Percentiles rank a stretch among this genome's conserved stretches.
These are phyloP conservation scores for Russula sp. DNA, from an alignment of 768 basidiomycete genomes.

Conservation along the genomic window DNA sequence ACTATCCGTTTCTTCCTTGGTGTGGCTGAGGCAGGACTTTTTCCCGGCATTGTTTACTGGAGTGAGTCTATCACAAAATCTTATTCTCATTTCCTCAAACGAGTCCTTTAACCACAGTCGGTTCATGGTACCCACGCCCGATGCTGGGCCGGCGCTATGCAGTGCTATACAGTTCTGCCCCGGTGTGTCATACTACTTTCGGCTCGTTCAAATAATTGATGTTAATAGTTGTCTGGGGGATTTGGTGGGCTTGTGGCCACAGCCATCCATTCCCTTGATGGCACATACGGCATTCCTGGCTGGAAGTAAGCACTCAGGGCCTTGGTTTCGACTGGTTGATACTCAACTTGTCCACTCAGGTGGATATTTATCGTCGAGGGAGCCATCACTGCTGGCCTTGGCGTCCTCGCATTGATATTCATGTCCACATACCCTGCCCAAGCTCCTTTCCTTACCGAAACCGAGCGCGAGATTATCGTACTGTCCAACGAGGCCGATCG, in stretches of 20 bases:
- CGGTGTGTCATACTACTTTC: not conserved
- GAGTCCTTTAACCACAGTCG: not conserved
- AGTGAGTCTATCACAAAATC: not conserved
- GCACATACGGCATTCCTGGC: not conserved
- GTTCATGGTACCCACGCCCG: not conserved
- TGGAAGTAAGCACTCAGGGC: not conserved
- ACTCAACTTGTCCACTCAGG: too few relatives aligned
- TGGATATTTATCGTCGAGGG: too few relatives aligned
- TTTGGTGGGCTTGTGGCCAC: not conserved
- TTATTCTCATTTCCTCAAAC: not conserved
- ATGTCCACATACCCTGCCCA: conserved; percentile 26
- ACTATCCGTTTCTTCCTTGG: not conserved
- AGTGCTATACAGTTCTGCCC: not conserved
- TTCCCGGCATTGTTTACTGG: not conserved
- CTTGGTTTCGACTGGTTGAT: not conserved
- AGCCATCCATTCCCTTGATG: not conserved
- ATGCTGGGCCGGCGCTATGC: not conserved
- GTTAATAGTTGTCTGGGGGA: not conserved
- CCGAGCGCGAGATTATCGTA: conserved; percentile 24
- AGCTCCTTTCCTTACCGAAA: conserved; percentile 27
- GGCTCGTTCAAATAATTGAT: not conserved
- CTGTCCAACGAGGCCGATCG: conserved; percentile 24
- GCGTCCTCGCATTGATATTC: not conserved
- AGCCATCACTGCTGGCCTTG: not conserved
- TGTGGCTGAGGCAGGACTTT: not conserved